Evolutionary conservation across 2,329 filamentous ascomycete species (phyloP), one percentile per base, ranked within the genome.

Genomic region (Podosphaera xanthii): DNA sequence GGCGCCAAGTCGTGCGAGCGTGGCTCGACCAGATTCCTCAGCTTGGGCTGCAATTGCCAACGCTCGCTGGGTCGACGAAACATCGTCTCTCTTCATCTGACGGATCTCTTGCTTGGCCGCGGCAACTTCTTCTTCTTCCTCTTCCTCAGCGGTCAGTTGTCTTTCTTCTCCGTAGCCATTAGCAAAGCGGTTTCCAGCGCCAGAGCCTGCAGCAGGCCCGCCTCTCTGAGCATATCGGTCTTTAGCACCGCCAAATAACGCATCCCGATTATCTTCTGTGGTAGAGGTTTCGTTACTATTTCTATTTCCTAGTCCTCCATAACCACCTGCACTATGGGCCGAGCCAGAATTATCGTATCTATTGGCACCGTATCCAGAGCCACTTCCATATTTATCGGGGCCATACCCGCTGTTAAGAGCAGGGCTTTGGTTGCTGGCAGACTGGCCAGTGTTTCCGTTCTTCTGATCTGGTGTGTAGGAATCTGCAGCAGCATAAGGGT

Each of bases 71-170:
- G 83, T 84, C 12, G 79, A 81, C n/a, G 79, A 74, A 38, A 90
- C 80, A 67, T 88, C 87, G 61, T 87, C 82, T 63, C 88, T 79
- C 70, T 91, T 91, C 67, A 88, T 77, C 63, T 83, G 81, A 14
- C 78, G 77, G 64, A 89, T 87, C 67, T 94, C 79, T 64, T 83
- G 76, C 70, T 88, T 88, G 22, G 84, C 81, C 0, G 81, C 80
- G 61, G 82, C 76, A 10, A 90, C 79, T 61, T 86, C 81, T 69
- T 86, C 80, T 62, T 87, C 82, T 66, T 92, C 83, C 63, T 83
- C 72, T 73, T 78, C 74, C 60, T 95, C 87, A 0, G 83, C 87
- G 0, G 87, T 94, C 64, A 95, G 73, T 69, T 94, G 81, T 55
- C 87, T 80, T 61, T 86, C 78, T 60, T 84, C 82, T 58, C 86